phyloP scores from a whole-genome alignment of 2,329 filamentous ascomycete genomes.

The Epichloe gansuensis region DNA sequence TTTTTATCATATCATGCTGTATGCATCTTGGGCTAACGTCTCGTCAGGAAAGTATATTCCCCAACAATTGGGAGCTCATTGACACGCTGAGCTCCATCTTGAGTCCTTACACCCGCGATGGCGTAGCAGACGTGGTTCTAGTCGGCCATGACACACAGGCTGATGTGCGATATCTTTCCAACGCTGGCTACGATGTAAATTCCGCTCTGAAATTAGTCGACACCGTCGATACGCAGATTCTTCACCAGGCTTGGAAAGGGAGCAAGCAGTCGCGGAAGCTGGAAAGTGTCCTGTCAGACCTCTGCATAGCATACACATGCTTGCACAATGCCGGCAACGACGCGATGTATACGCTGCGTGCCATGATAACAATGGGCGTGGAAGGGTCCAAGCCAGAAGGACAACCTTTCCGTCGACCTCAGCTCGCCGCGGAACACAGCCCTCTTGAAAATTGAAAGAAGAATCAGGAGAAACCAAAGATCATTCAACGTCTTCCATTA shows the following conservation, averaged over 20 bases:
- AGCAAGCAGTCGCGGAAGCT: constrained; percentile 45
- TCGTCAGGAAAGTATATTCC: constrained; percentile 30
- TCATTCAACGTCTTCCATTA: background rate
- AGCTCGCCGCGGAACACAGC: background rate
- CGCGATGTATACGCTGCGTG: constrained; percentile 65
- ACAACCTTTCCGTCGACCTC: background rate
- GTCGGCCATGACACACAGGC: constrained; percentile 62
- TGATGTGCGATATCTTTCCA: constrained; percentile 58
- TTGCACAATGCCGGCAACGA: constrained; percentile 88
- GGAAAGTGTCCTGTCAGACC: constrained; percentile 44
- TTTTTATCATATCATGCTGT: background rate
- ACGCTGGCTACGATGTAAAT: constrained; percentile 50
- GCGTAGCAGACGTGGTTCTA: constrained; percentile 49
- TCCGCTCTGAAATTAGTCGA: constrained; percentile 44
- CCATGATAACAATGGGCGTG: constrained; percentile 43
- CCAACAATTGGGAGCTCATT: constrained; percentile 22
- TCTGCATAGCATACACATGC: constrained; percentile 50
- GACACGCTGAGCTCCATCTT: constrained; percentile 26
- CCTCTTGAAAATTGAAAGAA: background rate
- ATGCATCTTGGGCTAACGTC: constrained; percentile 5
- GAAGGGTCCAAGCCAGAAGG: constrained; percentile 7
- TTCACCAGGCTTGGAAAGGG: constrained; percentile 54
- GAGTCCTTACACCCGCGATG: constrained; percentile 13
- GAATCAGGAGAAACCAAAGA: too few species aligned
- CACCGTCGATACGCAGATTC: constrained; percentile 57